Evolutionary conservation across 805 yeast species (phyloP).

Genomic region (Schwanniomyces yamadae): DNA sequence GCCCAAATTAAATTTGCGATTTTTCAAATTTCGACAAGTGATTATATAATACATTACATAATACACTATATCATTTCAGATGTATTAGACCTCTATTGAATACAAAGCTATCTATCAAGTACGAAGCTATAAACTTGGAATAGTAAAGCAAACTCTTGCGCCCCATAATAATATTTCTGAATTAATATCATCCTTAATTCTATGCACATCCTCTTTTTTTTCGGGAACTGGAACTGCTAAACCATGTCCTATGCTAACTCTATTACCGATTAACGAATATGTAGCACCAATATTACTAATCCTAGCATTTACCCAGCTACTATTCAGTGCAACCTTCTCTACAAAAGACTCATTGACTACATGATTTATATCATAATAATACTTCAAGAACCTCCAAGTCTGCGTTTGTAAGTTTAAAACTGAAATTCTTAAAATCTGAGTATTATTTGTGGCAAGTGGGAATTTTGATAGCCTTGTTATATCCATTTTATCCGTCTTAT

Average conservation of each 20-base stretch:
- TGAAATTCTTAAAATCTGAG: slow-evolving; percentile 31
- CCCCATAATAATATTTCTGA: slow-evolving; percentile 30
- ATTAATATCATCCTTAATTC: slow-evolving; percentile 17
- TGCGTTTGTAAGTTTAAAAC: slow-evolving; percentile 39
- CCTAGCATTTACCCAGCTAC: slow-evolving; percentile 27
- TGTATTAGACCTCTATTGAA: not conserved
- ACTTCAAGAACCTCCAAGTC: slow-evolving; percentile 39
- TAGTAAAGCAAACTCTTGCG: slow-evolving; percentile 33
- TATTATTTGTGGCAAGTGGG: slow-evolving; percentile 25
- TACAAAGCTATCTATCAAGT: not conserved
- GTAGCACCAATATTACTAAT: slow-evolving; percentile 31
- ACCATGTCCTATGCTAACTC: slow-evolving; percentile 39
- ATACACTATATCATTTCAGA: not conserved
- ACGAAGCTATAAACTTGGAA: slow-evolving; percentile 30
- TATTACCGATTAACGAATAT: slow-evolving; percentile 32
- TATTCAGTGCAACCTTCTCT: slow-evolving; percentile 16
- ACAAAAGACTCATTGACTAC: slow-evolving; percentile 21
- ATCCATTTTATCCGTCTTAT: slow-evolving; percentile 34
- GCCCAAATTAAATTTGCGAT: slow-evolving; percentile 4
- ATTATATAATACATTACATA: slow-evolving; percentile 6
- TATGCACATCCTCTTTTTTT: slow-evolving; percentile 23
- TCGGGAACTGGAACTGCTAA: slow-evolving; percentile 32
- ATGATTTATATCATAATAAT: slow-evolving; percentile 30
- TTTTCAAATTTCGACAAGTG: slow-evolving; percentile 3
- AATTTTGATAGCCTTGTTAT: slow-evolving; percentile 31